Base-by-base conservation (phyloP, 495 filamentous ascomycete genomes). In the Xeromyces bisporus region DNA sequence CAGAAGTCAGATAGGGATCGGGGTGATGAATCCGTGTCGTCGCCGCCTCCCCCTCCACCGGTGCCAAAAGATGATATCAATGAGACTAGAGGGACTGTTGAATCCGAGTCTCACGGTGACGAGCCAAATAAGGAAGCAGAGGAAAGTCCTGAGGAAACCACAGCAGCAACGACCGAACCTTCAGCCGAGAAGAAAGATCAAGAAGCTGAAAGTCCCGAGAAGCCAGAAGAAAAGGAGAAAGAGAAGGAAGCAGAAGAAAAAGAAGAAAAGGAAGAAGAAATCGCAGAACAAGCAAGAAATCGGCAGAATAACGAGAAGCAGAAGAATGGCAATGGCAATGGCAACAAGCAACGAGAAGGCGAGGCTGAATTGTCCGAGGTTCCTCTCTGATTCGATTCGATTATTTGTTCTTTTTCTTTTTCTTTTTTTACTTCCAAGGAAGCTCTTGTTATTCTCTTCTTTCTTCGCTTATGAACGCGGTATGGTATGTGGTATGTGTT, bases 181-280 rank as follows among this genome's bases (percentile, higher is more conserved):
- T n/a, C n/a, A n/a, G n/a, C n/a, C n/a, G n/a, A n/a, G n/a, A n/a
- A n/a, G n/a, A n/a, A n/a, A n/a, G n/a, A n/a, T n/a, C n/a, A n/a
- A n/a, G n/a, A n/a, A n/a, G n/a, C n/a, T n/a, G n/a, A n/a, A n/a
- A n/a, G n/a, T n/a, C n/a, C n/a, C n/a, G n/a, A n/a, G n/a, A n/a
- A n/a, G n/a, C n/a, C n/a, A n/a, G n/a, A 21, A 5, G 20, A 9
- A 9, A 21, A 21, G 20, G 20, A 21, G 20, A 21, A 4, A 15
- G 47, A 53, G 15, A 17, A 35, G n/a, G 36, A 41, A 9, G 27
- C 37, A 11, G 41, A 39, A 17, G 24, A 32, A 7, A 35, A 42
- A 13, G 33, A 34, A 4, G 34, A 32, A 15, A 39, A 38, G 15
- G 31, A 37, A 7, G 29, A 33, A 2, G 44, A 2, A 6, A 6